Base-by-base conservation (phyloP, 805 yeast genomes). In the Brettanomyces bruxellensis region DNA sequence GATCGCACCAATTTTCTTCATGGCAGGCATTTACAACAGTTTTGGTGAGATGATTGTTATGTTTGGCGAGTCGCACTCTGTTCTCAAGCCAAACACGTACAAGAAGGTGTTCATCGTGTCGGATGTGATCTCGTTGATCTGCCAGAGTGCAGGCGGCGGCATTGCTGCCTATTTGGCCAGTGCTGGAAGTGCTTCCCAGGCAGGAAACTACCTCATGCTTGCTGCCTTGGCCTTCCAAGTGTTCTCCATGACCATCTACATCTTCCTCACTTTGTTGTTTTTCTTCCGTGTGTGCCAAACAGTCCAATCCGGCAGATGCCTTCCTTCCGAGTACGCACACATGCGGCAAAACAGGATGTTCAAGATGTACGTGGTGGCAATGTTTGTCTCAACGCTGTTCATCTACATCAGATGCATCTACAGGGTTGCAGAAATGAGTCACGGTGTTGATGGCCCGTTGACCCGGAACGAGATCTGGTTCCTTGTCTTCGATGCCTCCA, bases 161-260 rank as follows among this genome's bases (percentile, higher is more conserved):
- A 63, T 75, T 42, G 83, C 86, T 2, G 79, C 81, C 41, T 54
- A 58, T 2, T 69, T 73, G 2, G 59, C 67, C 3, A 49, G 62
- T 6, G 38, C 44, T 3, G 51, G 56, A 38, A 57, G 60, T 6
- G 5, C 30, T 9, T 8, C 25, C 8, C 44, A 32, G 22, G 43
- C 24, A 7, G 44, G 54, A 28, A 3, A 7, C 4, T 68, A 78
- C 58, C 58, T 82, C 38, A 84, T 87, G 81, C 73, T 84, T 44
- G 89, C 74, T 0, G 95, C 95, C 7, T 69, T 87, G 41, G 81
- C 80, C 0, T 68, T 83, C 54, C 95, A 87, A 64, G 87, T 84
- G 3, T 60, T 72, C 3, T 71, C 84, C 5, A 82, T 88, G 83
- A 52, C 75, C 1, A 46, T 79, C 2, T 87, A 83, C 59, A 55